Percentiles rank a stretch among this genome's conserved stretches.
These are phyloP conservation scores for Podila horticola DNA, from an alignment of 192 early-diverging fungal species.

Conservation along the genomic window DNA sequence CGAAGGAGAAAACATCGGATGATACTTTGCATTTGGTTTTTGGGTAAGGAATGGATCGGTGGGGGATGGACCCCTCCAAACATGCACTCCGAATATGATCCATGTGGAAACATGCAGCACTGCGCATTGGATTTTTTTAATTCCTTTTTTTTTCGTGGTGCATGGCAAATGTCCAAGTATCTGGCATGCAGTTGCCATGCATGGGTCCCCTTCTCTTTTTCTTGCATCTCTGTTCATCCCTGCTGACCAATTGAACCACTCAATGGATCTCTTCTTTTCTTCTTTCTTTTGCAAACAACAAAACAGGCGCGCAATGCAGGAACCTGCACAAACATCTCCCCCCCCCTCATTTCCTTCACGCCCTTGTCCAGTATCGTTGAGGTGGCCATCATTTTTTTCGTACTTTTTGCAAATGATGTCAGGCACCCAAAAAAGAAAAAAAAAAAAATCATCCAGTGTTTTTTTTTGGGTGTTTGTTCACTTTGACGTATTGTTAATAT, in stretches of 20 bases:
- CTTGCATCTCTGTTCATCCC: too few species aligned
- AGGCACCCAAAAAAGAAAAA: constrained; percentile 56
- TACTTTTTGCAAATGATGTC: constrained; percentile 72
- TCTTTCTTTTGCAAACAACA: too few species aligned
- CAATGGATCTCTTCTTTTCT: too few species aligned
- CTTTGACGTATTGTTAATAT: too few species aligned
- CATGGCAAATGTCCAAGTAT: not conserved
- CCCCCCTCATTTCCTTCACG: not conserved
- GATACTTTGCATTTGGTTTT: not conserved
- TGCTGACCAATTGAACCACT: too few species aligned
- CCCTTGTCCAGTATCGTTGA: not conserved
- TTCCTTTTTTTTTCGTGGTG: not conserved
- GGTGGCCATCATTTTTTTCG: not conserved
- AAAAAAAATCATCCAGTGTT: not conserved
- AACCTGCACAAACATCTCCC: not conserved
- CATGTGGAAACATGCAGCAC: not conserved
- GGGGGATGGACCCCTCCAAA: too few species aligned
- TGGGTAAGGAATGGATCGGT: too few species aligned
- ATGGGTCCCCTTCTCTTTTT: not conserved
- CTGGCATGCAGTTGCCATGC: not conserved
- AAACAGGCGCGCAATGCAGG: too few species aligned
- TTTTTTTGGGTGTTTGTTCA: not conserved
- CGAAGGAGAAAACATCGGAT: constrained; percentile 1
- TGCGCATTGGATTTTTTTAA: not conserved
- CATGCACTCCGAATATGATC: too few species aligned